These are phyloP conservation scores for Podospora tetraspora DNA, from an alignment of 495 filamentous ascomycete species.

Conservation along the genomic window DNA sequence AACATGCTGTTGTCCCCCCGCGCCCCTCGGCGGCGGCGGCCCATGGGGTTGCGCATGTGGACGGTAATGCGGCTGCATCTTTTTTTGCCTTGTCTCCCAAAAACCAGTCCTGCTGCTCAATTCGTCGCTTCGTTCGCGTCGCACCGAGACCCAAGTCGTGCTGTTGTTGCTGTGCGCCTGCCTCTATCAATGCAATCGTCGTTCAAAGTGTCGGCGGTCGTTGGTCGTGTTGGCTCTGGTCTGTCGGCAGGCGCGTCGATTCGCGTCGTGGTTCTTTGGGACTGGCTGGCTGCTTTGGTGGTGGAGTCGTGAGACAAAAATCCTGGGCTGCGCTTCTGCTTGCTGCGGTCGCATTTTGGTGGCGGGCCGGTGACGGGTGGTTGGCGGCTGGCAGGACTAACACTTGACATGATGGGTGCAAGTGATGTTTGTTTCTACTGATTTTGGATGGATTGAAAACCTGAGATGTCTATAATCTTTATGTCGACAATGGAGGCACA, in stretches of 20 bases:
- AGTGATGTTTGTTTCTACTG: neutral
- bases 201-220: neutral
- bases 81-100: constrained; percentile 16
- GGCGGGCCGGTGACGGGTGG: neutral
- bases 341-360: neutral
- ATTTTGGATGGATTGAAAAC: neutral
- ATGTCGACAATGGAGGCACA: too few relatives aligned
- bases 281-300: constrained; percentile 5
- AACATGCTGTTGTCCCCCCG: constrained; percentile 29
- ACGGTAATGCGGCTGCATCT: constrained; percentile 47
- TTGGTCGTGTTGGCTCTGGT: constrained; percentile 1
- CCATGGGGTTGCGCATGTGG: constrained; percentile 42
- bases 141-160: neutral
- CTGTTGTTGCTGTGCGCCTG: neutral
- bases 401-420: neutral
- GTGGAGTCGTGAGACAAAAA: constrained; percentile 10
- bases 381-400: neutral
- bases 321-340: neutral
- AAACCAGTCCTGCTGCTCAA: neutral
- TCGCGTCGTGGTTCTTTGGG: constrained; percentile 14
- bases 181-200: neutral
- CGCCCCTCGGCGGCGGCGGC: constrained; percentile 17
- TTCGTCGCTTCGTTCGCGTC: constrained; percentile 1
- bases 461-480: neutral
- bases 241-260: constrained; percentile 10